Evolutionary conservation across 441 rosid species (phyloP).

Genomic region (Gossypium gossypioides): DNA sequence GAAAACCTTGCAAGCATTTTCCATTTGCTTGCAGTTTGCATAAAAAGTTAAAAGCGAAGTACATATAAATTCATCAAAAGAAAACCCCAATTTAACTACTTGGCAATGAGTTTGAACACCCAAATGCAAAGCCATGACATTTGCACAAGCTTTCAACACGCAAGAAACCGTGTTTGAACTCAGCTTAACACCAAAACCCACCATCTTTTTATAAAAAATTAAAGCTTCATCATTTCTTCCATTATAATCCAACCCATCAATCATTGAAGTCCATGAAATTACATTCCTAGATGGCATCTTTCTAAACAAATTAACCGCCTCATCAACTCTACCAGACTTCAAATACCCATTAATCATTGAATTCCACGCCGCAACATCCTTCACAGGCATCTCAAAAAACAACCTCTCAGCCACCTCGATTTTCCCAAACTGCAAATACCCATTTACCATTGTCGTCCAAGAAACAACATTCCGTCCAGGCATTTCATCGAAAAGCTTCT

Average conservation of each 20-base stretch:
- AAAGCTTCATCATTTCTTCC: slow-evolving; percentile 36
- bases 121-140: slow-evolving; percentile 27
- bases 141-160: slow-evolving; percentile 37
- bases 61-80: slow-evolving; percentile 31
- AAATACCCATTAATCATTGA: slow-evolving; percentile 59
- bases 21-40: slow-evolving; percentile 34
- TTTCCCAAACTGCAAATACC: slow-evolving; percentile 38
- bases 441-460: slow-evolving; percentile 64
- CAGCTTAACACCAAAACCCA: slow-evolving; percentile 22
- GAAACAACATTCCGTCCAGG: slow-evolving; percentile 56
- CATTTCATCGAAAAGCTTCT: slow-evolving; percentile 57
- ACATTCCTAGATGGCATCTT: slow-evolving; percentile 37
- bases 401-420: slow-evolving; percentile 34
- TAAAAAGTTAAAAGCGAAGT: slow-evolving; percentile 44
- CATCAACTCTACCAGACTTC: slow-evolving; percentile 32
- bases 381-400: slow-evolving; percentile 34
- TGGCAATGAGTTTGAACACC: slow-evolving; percentile 41
- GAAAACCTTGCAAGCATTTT: slow-evolving; percentile 30
- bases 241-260: slow-evolving; percentile 39
- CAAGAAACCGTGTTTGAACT: slow-evolving; percentile 37
- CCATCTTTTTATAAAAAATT: slow-evolving; percentile 28
- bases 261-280: slow-evolving; percentile 56
- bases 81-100: slow-evolving; percentile 34
- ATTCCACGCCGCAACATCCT: slow-evolving; percentile 44
- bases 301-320: slow-evolving; percentile 34